Conservation (phyloP, 1,284 basidiomycete genomes). For the Pterulicium gracile region DNA sequence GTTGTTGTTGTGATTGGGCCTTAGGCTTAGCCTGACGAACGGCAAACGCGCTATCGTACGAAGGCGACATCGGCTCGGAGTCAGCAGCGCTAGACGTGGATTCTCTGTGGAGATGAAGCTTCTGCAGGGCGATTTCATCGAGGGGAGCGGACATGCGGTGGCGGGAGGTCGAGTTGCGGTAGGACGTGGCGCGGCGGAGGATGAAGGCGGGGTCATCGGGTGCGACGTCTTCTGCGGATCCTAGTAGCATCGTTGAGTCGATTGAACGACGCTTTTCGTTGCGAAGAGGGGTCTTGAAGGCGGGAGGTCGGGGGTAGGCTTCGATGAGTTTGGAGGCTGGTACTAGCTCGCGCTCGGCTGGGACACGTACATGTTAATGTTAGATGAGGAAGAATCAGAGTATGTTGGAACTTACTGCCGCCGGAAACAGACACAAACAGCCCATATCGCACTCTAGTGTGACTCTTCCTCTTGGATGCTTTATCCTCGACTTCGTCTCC, state of each 20-base stretch:
- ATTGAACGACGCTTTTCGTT: constrained; percentile 74
- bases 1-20: constrained; percentile 31
- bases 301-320: constrained; percentile 70
- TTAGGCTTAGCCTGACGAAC: constrained; percentile 30
- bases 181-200: constrained; percentile 67
- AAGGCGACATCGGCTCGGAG: not conserved
- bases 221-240: constrained; percentile 63
- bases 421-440: constrained; percentile 50
- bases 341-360: constrained; percentile 60
- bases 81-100: constrained; percentile 38
- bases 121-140: constrained; percentile 65
- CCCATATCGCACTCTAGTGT: constrained; percentile 71
- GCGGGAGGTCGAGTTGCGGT: constrained; percentile 55
- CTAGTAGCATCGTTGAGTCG: constrained; percentile 68
- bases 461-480: constrained; percentile 68
- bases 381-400: constrained; percentile 7
- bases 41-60: constrained; percentile 17
- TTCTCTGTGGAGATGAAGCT: constrained; percentile 52
- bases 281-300: constrained; percentile 52
- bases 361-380: constrained; percentile 2
- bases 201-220: constrained; percentile 84
- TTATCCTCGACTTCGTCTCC: constrained; percentile 97
- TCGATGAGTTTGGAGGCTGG: constrained; percentile 79
- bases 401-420: constrained; percentile 40
- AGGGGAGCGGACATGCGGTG: constrained; percentile 60